phyloP scores from a whole-genome alignment of 129 eudicot species.

The Flaveria sonorensis region DNA sequence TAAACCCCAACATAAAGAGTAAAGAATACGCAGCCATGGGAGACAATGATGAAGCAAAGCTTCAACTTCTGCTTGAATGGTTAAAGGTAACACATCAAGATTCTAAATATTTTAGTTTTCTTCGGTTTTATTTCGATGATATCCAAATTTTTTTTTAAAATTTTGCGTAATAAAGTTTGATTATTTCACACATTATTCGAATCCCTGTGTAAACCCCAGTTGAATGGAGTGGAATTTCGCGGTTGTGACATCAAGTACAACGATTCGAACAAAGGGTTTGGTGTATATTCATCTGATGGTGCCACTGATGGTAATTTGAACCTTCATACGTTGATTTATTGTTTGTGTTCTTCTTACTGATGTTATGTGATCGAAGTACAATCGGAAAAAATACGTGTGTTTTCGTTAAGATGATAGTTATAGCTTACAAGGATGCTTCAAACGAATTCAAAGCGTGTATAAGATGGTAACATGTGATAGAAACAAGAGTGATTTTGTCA shows the following conservation, averaged over 20 bases:
- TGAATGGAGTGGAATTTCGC: conserved; percentile 80
- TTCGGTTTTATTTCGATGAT: neutral
- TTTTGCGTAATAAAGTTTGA: neutral
- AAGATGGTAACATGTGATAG: conserved; percentile 5
- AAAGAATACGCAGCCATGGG: conserved; percentile 52
- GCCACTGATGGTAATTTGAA: conserved; percentile 57
- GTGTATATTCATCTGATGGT: conserved; percentile 55
- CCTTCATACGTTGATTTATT: neutral
- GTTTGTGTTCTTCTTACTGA: neutral
- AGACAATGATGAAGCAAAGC: conserved; percentile 63
- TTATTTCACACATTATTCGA: conserved; percentile 12
- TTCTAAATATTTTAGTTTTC: neutral
- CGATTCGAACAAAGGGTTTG: conserved; percentile 79
- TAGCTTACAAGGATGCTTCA: neutral
- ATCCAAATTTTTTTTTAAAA: too few relatives aligned
- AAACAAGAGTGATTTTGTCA: conserved; percentile 2
- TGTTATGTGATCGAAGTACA: conserved; percentile 9
- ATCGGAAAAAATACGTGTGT: neutral
- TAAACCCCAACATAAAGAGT: conserved; percentile 26
- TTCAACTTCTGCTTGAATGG: conserved; percentile 77
- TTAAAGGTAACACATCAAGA: conserved; percentile 53
- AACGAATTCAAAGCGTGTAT: neutral
- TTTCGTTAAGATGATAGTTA: neutral
- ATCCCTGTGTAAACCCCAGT: conserved; percentile 42
- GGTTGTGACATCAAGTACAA: conserved; percentile 81